Base-by-base conservation (phyloP, 306 rosid species). In the Fragaria nilgerrensis region DNA sequence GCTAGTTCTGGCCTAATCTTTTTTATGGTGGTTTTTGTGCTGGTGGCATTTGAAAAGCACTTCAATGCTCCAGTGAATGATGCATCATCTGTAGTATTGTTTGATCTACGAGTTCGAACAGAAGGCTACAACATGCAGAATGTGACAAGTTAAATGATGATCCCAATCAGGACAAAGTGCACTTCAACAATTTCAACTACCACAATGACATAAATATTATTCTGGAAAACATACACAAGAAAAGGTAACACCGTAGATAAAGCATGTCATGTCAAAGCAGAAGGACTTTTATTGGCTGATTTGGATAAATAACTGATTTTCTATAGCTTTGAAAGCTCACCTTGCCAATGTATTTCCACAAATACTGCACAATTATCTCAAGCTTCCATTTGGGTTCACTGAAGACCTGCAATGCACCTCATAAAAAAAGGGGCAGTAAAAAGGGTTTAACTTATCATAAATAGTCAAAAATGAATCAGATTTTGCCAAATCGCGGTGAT, bases 261-360 rank as follows among this genome's bases (percentile, higher is more conserved):
- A 76, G 72, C 58, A 64, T 37, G 49, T 73, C 47, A 74, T 64
- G 44, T 52, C 78, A 73, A 67, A 15, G 59, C 19, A 58, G 39
- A 36, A 37, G 68, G 17, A 7, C 19, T 15, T 47, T 63, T 23
- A 3, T 15, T 78, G 72, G 72, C 72, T 66, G 49, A 58, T 19
- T 29, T 75, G 2, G 11, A 59, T 1, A n/a, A 15, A 27, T 32
- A 78, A 39, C 36, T 25, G 14, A 5, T 23, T 72, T 22, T 52
- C 50, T 22, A 17, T 45, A 25, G 23, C 25, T 63, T 39, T 27
- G 27, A 67, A 50, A 58, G 22, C 52, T 81, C 83, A 93, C 96
- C 96, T 90, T 94, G 52, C 89, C 56, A 27, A 89, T 87, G 90
- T 88, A 94, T 81, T 89, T 94, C 94, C 91, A 86, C 76, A 94